Base-by-base conservation (phyloP, 352 stramenopile genomes). In the Thalassiosira hispida region DNA sequence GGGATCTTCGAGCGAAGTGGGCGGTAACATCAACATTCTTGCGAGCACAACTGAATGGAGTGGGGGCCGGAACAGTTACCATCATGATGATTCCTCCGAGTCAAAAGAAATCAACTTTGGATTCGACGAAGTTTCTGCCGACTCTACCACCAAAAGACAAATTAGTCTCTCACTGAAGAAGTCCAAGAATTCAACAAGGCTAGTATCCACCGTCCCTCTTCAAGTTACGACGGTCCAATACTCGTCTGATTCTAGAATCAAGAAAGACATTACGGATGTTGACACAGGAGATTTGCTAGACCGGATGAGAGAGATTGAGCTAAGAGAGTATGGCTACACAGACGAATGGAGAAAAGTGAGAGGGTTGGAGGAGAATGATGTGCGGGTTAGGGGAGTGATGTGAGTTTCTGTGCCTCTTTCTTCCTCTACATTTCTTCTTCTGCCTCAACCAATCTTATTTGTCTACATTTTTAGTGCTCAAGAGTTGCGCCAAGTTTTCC, bases 381-480 rank as follows among this genome's bases (percentile, higher is more conserved):
- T 79, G 25, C 56, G 83, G 38, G 94, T 97, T 59, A 93, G 96
- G 35, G 96, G 96, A 79, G 93, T 14, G 75, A 82, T 42, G 29
- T 77, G 23, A 64, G 79, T 20, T 93, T 97, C 66, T 93, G 95
- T 33, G 95, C 95, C 73, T n/a, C n/a, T n/a, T n/a, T n/a, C n/a
- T n/a, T n/a, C n/a, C n/a, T n/a, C n/a, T n/a, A n/a, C n/a, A n/a
- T n/a, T n/a, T n/a, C n/a, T n/a, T n/a, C n/a, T n/a, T n/a, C n/a
- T n/a, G n/a, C n/a, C n/a, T n/a, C n/a, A n/a, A n/a, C n/a, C n/a
- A n/a, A n/a, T n/a, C n/a, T n/a, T n/a, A n/a, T n/a, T n/a, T n/a
- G n/a, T n/a, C n/a, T n/a, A n/a, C n/a, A n/a, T n/a, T n/a, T 92
- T 98, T 0, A 98, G 98, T 78, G 96, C 95, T 23, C 96, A 98